Base-by-base conservation (phyloP, 345 rosid species). In the Atalantia buxifolia region DNA sequence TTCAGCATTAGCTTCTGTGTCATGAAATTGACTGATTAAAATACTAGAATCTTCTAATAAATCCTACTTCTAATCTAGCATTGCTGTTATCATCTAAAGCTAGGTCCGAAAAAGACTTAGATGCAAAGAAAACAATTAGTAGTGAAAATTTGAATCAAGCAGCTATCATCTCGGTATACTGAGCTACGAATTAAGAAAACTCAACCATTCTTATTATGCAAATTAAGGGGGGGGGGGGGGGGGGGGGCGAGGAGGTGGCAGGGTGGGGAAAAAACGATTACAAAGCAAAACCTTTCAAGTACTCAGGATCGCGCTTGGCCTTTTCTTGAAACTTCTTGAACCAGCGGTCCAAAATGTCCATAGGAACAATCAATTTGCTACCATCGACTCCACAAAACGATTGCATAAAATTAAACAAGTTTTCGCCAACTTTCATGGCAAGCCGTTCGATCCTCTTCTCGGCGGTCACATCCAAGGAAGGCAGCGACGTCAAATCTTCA, bases 341-440 rank as follows among this genome's bases (percentile, higher is more conserved):
- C 99, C 99, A 94, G 28, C 98, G 89, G 72, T 96, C 98, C 83
- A 96, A 81, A 40, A 95, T 95, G 83, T 95, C 99, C 95, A 89
- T 92, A 6, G 99, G 98, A 64, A 96, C 99, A 50, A 96, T 86
- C 87, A 94, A 83, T 74, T 81, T 94, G 80, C 86, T 90, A 35
- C 97, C 97, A 76, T 96, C 98, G 22, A 90, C 90, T 7, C 97
- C 97, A 72, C 98, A 96, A 66, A 96, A 96, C 33, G 99, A 96
- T 84, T 96, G 99, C 99, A 96, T 96, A 64, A 92, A 96, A 63
- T 94, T 94, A 71, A 96, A 96, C 80, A 92, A 75, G 74, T 94
- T 91, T 89, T 95, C 97, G n/a, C 99, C 99, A 1, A 95, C 98
- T 83, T 76, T 95, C 99, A 95, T 86, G 36, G 98, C 98, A 71